A percentile compares a stretch with the other conserved stretches of the same genome.
These are phyloP conservation scores for Colletotrichum euphorbiae DNA, from an alignment of 2,329 filamentous ascomycete genomes.

Conservation along the genomic window DNA sequence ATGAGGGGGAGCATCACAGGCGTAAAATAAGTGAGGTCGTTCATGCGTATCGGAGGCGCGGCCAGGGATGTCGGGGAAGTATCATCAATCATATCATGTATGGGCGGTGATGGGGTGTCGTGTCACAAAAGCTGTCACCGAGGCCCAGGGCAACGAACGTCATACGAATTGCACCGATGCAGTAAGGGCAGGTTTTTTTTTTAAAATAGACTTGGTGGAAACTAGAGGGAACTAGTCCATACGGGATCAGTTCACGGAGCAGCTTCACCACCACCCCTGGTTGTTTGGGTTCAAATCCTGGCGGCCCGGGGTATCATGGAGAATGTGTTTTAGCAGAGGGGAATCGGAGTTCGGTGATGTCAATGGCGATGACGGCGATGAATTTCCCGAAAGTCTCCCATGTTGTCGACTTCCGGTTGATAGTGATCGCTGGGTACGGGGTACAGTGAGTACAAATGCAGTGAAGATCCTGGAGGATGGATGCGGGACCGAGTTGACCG, in stretches of 20 bases:
- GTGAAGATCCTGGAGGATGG: conserved; percentile 18
- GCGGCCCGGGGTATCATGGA: neutral
- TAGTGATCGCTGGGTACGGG: no score
- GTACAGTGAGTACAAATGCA: neutral
- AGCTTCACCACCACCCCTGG: neutral
- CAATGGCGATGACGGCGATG: neutral
- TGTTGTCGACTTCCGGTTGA: no score
- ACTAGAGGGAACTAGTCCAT: neutral
- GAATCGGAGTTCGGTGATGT: no score
- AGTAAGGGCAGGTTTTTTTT: no score
- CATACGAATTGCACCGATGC: no score
- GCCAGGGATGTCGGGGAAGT: neutral
- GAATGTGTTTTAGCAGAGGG: no score
- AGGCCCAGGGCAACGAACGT: no score
- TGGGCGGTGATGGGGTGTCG: neutral
- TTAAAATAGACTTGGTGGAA: no score
- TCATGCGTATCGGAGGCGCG: conserved; percentile 28
- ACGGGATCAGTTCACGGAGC: neutral
- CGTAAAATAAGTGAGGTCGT: neutral
- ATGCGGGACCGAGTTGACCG: neutral
- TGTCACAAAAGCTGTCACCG: no score
- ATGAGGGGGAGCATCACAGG: neutral
- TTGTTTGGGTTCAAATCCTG: conserved; percentile 1
- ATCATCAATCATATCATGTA: neutral
- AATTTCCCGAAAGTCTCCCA: neutral